Percentiles rank a stretch among this genome's conserved stretches.
Conservation (phyloP, 768 basidiomycete genomes). For the Trametopsis cervina region DNA sequence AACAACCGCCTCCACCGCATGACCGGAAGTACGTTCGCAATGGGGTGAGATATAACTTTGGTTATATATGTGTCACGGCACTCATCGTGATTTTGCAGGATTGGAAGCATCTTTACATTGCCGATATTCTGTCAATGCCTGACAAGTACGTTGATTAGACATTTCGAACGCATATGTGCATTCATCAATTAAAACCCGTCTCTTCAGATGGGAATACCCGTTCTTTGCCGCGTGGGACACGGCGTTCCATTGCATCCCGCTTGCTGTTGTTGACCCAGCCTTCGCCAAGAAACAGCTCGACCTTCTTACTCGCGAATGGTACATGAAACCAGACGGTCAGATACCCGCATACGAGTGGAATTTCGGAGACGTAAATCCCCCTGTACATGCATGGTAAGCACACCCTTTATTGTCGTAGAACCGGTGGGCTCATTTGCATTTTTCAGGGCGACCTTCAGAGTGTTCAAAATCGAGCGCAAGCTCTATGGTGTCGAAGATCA, state of each 20-base stretch:
- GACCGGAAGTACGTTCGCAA: conserved; percentile 83
- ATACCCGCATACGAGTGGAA: conserved; percentile 99
- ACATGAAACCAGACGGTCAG: conserved; percentile 98
- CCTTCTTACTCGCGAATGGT: conserved; percentile 96
- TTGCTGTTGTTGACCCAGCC: conserved; percentile 89
- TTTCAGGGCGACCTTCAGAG: conserved; percentile 89
- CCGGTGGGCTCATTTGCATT: conserved; percentile 3
- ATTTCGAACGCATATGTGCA: neutral
- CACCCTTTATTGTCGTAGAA: neutral
- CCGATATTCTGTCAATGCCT: conserved; percentile 97
- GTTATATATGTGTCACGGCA: neutral
- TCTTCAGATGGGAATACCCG: conserved; percentile 88
- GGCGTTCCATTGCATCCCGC: conserved; percentile 98
- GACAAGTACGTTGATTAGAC: conserved; percentile 66
- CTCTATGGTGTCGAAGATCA: conserved; percentile 87
- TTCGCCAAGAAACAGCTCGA: conserved; percentile 99
- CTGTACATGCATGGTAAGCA: conserved; percentile 90
- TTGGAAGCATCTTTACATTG: conserved; percentile 94
- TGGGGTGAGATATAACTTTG: conserved; percentile 37
- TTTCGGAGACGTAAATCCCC: conserved; percentile 96
- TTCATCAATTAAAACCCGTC: conserved; percentile 4
- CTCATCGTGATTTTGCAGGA: conserved; percentile 40
- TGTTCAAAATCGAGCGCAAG: conserved; percentile 99
- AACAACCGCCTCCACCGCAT: conserved; percentile 90
- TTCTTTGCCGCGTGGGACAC: conserved; percentile 99